Evolutionary conservation across 768 basidiomycete species (phyloP), one percentile per base, ranked within the genome.

Genomic region (Mycena vitilis): DNA sequence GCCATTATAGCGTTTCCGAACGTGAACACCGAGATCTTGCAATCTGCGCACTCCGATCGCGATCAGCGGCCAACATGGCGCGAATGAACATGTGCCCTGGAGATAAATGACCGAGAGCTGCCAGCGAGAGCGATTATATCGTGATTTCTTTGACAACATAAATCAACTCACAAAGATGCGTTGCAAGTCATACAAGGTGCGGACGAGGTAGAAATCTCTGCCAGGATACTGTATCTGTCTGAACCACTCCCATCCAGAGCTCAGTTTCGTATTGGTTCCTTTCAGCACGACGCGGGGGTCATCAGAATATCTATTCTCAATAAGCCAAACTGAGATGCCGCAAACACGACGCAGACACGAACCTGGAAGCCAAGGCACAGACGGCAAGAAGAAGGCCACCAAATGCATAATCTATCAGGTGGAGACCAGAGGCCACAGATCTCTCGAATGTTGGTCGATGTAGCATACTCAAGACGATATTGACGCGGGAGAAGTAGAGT

Each of bases 371-470:
- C 42, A 71, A 42, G 0, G 89, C 88, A 72, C 87, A 87, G 0
- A 89, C 80, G 9, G 86, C 76, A 7, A 89, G 78, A 47, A 89
- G 85, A 1, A 84, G 79, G 2, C 79, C 66, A 0, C 78, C 80
- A 70, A 90, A 88, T 0, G 77, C 68, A 0, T 75, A 15, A 42
- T 86, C 80, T 1, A 72, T 74, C 16, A 80, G 66, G 71, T 88
- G 83, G 5, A 81, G 70, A 0, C 80, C 80, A 5, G 81, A 75
- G 2, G 65, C 69, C 47, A 85, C 71, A 44, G 81, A 77, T 11
- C 75, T 73, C 45, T 84, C 79, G 63, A 91, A 89, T 23, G 81
- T 81, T 0, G 84, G 83, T 4, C 83, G 80, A 67, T 90, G 89
- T 10, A 91, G 72, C 1, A 90, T 72, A 0, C 87, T 85, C 5